These are phyloP conservation scores for Globisporangium middletonii DNA, from an alignment of 352 stramenopile genomes.

Conservation along the genomic window DNA sequence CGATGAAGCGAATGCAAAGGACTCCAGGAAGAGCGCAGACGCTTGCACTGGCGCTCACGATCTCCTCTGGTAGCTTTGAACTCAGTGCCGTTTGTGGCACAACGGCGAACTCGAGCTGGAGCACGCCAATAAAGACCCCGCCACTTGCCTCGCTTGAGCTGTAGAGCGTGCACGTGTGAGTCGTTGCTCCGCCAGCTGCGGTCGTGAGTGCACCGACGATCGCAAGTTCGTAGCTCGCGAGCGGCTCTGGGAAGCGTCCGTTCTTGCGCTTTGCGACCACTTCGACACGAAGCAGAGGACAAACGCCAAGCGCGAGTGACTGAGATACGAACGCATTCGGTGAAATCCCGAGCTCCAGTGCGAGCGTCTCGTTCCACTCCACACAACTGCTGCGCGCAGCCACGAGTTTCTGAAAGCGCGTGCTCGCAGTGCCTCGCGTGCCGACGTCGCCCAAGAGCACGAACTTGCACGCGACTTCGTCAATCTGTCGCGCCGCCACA, in stretches of 20 bases:
- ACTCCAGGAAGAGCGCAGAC: slow-evolving; percentile 16
- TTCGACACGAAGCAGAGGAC: slow-evolving; percentile 32
- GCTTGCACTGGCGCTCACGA: not conserved
- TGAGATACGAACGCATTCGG: slow-evolving; percentile 6
- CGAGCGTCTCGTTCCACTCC: slow-evolving; percentile 18
- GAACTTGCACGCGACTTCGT: slow-evolving; percentile 13
- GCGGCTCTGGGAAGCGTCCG: slow-evolving; percentile 21
- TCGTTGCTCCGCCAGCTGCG: slow-evolving; percentile 1
- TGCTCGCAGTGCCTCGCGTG: not conserved
- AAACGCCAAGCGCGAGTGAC: slow-evolving; percentile 20
- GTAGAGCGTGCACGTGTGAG: slow-evolving; percentile 18
- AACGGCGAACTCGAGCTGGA: slow-evolving; percentile 14
- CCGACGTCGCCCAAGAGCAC: slow-evolving; percentile 1
- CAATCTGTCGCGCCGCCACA: not conserved
- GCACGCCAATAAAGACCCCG: slow-evolving; percentile 4
- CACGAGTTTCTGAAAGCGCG: slow-evolving; percentile 2
- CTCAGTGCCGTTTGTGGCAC: not conserved
- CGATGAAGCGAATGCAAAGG: slow-evolving; percentile 36
- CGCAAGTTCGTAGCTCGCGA: slow-evolving; percentile 19
- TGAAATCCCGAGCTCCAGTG: slow-evolving; percentile 13
- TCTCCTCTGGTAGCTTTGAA: not conserved
- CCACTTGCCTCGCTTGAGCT: not conserved
- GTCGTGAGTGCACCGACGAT: slow-evolving; percentile 14
- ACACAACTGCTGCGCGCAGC: slow-evolving; percentile 1
- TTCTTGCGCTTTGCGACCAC: slow-evolving; percentile 19